These are phyloP conservation scores for Heliophila coronopifolia DNA, from an alignment of 441 rosid genomes.

Conservation along the genomic window DNA sequence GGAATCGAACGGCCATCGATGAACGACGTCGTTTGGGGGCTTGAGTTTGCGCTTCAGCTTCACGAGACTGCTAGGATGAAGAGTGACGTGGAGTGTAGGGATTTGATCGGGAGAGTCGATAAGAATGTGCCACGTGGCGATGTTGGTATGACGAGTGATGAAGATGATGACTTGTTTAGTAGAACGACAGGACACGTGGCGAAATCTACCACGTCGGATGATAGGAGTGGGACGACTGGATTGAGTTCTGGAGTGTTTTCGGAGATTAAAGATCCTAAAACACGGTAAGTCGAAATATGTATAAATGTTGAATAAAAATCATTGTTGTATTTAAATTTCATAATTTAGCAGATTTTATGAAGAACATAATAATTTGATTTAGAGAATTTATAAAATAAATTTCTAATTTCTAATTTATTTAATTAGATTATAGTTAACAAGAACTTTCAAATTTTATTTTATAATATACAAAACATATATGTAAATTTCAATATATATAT, in stretches of 20 bases:
- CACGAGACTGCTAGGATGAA: slow-evolving; percentile 25
- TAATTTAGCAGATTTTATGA: no score
- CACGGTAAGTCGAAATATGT: no score
- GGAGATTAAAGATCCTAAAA: slow-evolving; percentile 23
- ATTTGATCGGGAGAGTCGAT: background rate
- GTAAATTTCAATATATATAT: no score
- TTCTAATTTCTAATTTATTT: no score
- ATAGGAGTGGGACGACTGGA: slow-evolving; percentile 1
- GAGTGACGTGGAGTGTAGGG: background rate
- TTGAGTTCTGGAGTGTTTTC: slow-evolving; percentile 30
- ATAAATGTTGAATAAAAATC: no score
- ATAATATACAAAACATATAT: no score
- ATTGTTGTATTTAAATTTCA: no score
- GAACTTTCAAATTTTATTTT: no score
- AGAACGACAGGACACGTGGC: slow-evolving; percentile 14
- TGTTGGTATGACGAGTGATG: slow-evolving; percentile 15
- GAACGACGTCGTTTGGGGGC: slow-evolving; percentile 45
- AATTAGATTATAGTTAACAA: no score
- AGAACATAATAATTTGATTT: no score
- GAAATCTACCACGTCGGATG: slow-evolving; percentile 5
- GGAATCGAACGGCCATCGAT: slow-evolving; percentile 39
- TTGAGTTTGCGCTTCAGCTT: slow-evolving; percentile 48
- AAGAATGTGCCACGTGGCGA: slow-evolving; percentile 6
- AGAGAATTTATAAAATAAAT: no score
- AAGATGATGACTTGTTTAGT: slow-evolving; percentile 21